Base-by-base conservation (phyloP, 1,284 basidiomycete species). In the Malassezia japonica region DNA sequence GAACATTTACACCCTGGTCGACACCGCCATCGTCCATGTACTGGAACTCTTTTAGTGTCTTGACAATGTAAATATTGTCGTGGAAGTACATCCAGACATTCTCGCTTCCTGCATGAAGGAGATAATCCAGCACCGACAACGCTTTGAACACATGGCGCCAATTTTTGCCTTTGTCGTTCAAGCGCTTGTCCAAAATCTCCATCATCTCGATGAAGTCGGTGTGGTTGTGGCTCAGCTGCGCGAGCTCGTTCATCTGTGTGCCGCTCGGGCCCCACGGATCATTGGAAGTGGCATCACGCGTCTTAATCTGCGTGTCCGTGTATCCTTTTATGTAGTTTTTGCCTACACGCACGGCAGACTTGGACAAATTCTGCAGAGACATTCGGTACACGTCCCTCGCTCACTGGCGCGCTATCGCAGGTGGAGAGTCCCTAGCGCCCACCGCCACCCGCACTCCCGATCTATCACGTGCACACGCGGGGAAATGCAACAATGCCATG, bases 61-160 rank as follows among this genome's bases (percentile, higher is more conserved):
- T 98, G 81, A 99, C 83, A 68, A 98, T 82, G 76, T 98, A 98
- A 58, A 95, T 77, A 74, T 99, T 98, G 76, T 98, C 92, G 56
- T 76, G 74, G 79, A 98, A 98, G 78, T 99, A 98, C 70, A 95
- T 86, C 61, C 98, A 90, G 25, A 94, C 89, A 72, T 98, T 96
- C 76, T 98, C 92, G 2, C 87, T 91, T 28, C 94, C 94, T 49
- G 89, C 87, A 70, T 98, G 92, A 24, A 99, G 81, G 46, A 87
- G 83, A 71, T 99, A 98, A 75, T 99, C 94, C 40, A 99, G 82
- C 9, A 99, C 80, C 0, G 91, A 96, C 48, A 99, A 79, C 42
- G 89, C 87, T 85, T 99, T 98, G 82, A 96, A 98, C 56, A 98
- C 94, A 78, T 99, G 94, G 45, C 92, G 80, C 94, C 94, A 99